A percentile compares a stretch with the other conserved stretches of the same genome.
Conservation (phyloP, 768 basidiomycete species). For the Pleurotus eryngii region DNA sequence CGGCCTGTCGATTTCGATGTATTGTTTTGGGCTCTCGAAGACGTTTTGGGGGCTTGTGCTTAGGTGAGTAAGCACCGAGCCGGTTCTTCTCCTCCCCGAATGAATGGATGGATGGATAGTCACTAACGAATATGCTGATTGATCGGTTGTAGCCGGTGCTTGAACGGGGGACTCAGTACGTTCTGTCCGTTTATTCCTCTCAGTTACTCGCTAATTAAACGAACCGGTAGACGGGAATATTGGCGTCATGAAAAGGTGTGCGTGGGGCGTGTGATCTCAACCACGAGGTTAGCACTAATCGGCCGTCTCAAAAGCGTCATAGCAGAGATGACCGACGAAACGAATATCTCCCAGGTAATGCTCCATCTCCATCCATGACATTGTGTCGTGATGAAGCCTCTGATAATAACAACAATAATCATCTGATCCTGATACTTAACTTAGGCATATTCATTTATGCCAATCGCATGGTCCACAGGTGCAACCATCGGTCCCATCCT, state of each 20-base stretch:
- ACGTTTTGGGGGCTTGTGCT: conserved; percentile 51
- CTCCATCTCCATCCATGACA: neutral
- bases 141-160: conserved; percentile 31
- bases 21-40: conserved; percentile 55
- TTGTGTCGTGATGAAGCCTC: neutral
- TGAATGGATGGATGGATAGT: neutral
- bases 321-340: conserved; percentile 55
- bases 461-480: conserved; percentile 22
- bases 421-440: conserved; percentile 19
- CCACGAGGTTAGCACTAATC: neutral
- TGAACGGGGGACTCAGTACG: conserved; percentile 54
- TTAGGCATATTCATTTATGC: conserved; percentile 42
- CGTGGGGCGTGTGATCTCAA: neutral
- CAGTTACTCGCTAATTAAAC: neutral
- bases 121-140: neutral
- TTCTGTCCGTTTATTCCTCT: neutral
- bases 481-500: conserved; percentile 36
- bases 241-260: conserved; percentile 41
- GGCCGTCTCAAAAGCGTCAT: conserved; percentile 37
- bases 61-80: conserved; percentile 21
- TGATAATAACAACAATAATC: neutral
- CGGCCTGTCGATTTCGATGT: conserved; percentile 54
- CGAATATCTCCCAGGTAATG: conserved; percentile 36
- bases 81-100: neutral
- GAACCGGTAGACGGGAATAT: conserved; percentile 29